Percentiles rank a stretch among this genome's conserved stretches.
Conservation (phyloP, 441 rosid genomes). For the Gossypium trilobum region DNA sequence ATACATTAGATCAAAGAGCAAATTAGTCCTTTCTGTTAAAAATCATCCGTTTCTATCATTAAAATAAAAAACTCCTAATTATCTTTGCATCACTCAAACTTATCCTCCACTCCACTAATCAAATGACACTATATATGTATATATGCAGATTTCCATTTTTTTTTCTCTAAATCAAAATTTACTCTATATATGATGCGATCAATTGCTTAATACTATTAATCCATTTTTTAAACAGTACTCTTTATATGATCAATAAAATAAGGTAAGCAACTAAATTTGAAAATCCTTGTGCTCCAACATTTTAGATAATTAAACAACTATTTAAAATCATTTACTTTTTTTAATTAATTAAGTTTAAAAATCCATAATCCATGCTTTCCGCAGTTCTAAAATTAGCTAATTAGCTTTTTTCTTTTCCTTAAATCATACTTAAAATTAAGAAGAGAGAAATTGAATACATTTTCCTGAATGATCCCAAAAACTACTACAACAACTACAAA, state of each 20-base stretch:
- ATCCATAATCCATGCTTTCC: background rate
- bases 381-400: background rate
- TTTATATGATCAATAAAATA: background rate
- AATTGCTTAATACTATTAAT: too few relatives aligned
- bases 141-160: too few relatives aligned
- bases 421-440: background rate
- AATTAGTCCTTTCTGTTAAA: too few relatives aligned
- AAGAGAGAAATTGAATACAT: background rate
- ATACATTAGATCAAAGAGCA: too few relatives aligned
- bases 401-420: background rate
- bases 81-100: background rate
- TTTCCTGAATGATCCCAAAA: background rate
- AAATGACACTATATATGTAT: background rate
- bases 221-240: too few relatives aligned
- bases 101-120: background rate
- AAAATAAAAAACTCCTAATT: background rate
- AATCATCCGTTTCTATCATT: too few relatives aligned
- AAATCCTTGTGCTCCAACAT: background rate
- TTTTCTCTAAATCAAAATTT: too few relatives aligned
- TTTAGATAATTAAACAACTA: background rate
- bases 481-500: background rate
- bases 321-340: background rate
- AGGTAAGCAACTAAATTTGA: background rate
- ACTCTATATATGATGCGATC: too few relatives aligned
- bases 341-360: background rate